Evolutionary conservation across 169 alveolate genomes (phyloP), one percentile per base, ranked within the genome.

Genomic region (Plasmodium gonderi): DNA sequence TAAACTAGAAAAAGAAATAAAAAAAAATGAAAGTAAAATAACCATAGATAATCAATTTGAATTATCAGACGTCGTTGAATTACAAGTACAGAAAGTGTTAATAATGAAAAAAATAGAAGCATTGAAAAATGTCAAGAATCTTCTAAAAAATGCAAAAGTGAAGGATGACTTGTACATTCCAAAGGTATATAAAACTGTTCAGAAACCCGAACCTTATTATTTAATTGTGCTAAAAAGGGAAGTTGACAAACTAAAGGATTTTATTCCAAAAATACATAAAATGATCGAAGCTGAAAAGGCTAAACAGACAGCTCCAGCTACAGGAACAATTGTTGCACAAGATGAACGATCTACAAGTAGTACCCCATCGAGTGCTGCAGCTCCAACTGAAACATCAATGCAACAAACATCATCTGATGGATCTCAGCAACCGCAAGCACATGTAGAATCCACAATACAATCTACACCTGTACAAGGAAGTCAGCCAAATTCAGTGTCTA

Each of bases 21-120:
- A 60, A 17, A 49, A 45, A 83, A 49, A 83, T 2, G 83, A 83
- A 83, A 20, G 9, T 26, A 17, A 20, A 36, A 8, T 83, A 14
- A 11, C 5, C 17, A 3, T 14, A 40, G 75, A n/a, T 1, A 29
- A 42, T 23, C 5, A 11, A 14, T 20, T 65, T 8, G 54, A 42
- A 68, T 42, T 80, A 14, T 80, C 91, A n/a, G 69, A 47, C 12
- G 33, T 47, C 12, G 78, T 69, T 5, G 75, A 45, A 69, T 11
- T 83, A 33, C 92, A 83, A 83, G 64, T 69, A 6, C 81, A 83
- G 26, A 83, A 83, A 49, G 44, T 47, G 14, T 83, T 83, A 54
- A 14, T 83, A 72, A 20, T 17, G 0, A 47, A 83, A 72, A 69
- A 72, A 72, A 69, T 83, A 1, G 85, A 49, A n/a, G 74, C 54